Base-by-base conservation (phyloP, 2,329 filamentous ascomycete species). In the Knufia fluminis region DNA sequence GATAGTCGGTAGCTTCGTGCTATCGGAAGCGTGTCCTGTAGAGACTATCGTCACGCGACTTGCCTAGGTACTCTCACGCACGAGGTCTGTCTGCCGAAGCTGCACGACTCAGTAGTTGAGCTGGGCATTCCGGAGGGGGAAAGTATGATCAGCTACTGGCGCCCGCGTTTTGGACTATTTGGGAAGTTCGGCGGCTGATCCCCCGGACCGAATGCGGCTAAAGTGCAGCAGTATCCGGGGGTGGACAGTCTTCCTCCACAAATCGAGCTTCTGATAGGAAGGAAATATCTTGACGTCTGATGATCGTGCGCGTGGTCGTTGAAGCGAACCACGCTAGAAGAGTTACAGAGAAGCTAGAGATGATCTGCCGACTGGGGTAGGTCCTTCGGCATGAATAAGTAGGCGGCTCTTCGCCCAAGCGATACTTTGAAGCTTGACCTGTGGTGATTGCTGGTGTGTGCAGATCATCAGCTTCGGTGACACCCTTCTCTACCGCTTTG, bases 1-100 rank as follows among this genome's bases (percentile, higher is more conserved):
- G n/a, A n/a, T n/a, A n/a, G n/a, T n/a, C n/a, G n/a, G n/a, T n/a
- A n/a, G n/a, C n/a, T n/a, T n/a, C n/a, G n/a, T n/a, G n/a, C n/a
- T n/a, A n/a, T n/a, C n/a, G n/a, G n/a, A n/a, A n/a, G n/a, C n/a
- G n/a, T n/a, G n/a, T n/a, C n/a, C n/a, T n/a, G n/a, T n/a, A n/a
- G n/a, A n/a, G n/a, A n/a, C n/a, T n/a, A n/a, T n/a, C n/a, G n/a
- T n/a, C 20, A 36, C 33, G n/a, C 6, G 33, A 17, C 33, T 17
- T 17, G 84, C 87, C 62, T 86, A 88, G 41, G 80, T 85, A 8
- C 85, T 79, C 85, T 88, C 88, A 46, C 44, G 66, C 52, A 49
- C 24, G n/a, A 28, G 31, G 6, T 14, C 14, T 17, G 20, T 19
- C 33, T n/a, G 33, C 33, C 33, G 33, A 36, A 36, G 9, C 6